A percentile compares a stretch with the other conserved stretches of the same genome.
phyloP scores from a whole-genome alignment of 129 eudicot species.

The Pittosporum tobira region DNA sequence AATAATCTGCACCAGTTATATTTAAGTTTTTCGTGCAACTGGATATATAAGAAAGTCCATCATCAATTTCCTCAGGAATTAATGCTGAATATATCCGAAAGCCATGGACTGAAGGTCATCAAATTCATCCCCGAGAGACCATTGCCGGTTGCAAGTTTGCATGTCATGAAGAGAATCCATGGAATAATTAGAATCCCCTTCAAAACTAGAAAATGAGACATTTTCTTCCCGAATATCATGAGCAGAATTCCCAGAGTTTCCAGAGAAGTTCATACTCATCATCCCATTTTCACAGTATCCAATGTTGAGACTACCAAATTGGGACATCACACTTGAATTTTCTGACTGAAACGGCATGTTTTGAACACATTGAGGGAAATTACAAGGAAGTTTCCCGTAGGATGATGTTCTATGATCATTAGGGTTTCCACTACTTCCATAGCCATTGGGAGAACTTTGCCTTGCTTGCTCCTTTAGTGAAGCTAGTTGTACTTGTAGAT shows the following conservation, averaged over 20 bases:
- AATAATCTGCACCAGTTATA: slow-evolving; percentile 8
- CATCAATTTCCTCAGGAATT: slow-evolving; percentile 10
- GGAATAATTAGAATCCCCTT: slow-evolving; percentile 45
- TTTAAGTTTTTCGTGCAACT: neutral
- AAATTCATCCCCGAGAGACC: slow-evolving; percentile 43
- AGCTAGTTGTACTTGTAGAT: slow-evolving; percentile 79
- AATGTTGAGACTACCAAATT: slow-evolving; percentile 29
- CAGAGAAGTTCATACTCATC: slow-evolving; percentile 32
- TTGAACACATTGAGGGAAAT: slow-evolving; percentile 55
- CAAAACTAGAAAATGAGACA: slow-evolving; percentile 49
- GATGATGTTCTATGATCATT: slow-evolving; percentile 21
- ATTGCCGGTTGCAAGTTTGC: slow-evolving; percentile 41
- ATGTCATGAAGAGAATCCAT: slow-evolving; percentile 43
- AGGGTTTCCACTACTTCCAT: slow-evolving; percentile 34
- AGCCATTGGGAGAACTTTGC: slow-evolving; percentile 28
- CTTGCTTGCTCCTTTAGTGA: slow-evolving; percentile 70
- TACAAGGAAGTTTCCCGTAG: slow-evolving; percentile 29
- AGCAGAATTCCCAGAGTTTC: slow-evolving; percentile 22
- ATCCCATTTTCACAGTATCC: slow-evolving; percentile 13
- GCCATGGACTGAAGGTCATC: slow-evolving; percentile 80
- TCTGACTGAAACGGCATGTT: slow-evolving; percentile 58
- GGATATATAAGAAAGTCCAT: neutral
- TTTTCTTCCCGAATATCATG: slow-evolving; percentile 43
- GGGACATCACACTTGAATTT: slow-evolving; percentile 40
- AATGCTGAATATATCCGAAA: slow-evolving; percentile 56